A percentile compares a stretch with the other conserved stretches of the same genome.
Evolutionary conservation across 1,139 yeast genomes (phyloP).

Genomic region (Kodamaea derodonti): DNA sequence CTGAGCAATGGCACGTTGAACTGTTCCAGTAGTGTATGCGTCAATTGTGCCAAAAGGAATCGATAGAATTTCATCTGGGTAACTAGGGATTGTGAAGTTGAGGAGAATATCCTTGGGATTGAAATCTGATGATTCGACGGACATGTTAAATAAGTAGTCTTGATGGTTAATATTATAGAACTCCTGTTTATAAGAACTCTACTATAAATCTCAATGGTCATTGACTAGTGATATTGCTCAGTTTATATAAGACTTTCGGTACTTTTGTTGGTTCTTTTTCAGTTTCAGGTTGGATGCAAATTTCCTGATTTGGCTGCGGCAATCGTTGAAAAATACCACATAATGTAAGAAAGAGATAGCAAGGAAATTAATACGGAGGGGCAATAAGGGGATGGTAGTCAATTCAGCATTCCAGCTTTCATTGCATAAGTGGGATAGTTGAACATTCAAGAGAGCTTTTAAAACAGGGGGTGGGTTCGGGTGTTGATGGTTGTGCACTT

Average conservation of each 20-base stretch:
- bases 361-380: too few relatives aligned
- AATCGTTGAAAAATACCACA: background rate
- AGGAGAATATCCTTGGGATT: slow-evolving; percentile 7
- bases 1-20: slow-evolving; percentile 15
- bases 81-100: slow-evolving; percentile 13
- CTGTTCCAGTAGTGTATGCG: slow-evolving; percentile 5
- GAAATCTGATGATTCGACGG: background rate
- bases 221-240: background rate
- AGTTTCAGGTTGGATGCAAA: background rate
- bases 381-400: too few relatives aligned
- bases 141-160: background rate
- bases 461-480: too few relatives aligned
- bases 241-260: background rate
- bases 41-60: slow-evolving; percentile 13
- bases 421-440: too few relatives aligned
- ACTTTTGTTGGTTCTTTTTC: too few relatives aligned
- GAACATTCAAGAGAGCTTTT: too few relatives aligned
- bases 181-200: too few relatives aligned
- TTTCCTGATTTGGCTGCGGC: background rate
- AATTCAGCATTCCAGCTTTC: too few relatives aligned
- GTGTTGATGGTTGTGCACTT: too few relatives aligned
- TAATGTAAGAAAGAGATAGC: background rate
- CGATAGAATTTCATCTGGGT: slow-evolving; percentile 1
- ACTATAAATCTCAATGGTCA: too few relatives aligned
- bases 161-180: too few relatives aligned